These are phyloP conservation scores for Chlorella ohadii DNA, from an alignment of 139 green algal species.

Conservation along the genomic window DNA sequence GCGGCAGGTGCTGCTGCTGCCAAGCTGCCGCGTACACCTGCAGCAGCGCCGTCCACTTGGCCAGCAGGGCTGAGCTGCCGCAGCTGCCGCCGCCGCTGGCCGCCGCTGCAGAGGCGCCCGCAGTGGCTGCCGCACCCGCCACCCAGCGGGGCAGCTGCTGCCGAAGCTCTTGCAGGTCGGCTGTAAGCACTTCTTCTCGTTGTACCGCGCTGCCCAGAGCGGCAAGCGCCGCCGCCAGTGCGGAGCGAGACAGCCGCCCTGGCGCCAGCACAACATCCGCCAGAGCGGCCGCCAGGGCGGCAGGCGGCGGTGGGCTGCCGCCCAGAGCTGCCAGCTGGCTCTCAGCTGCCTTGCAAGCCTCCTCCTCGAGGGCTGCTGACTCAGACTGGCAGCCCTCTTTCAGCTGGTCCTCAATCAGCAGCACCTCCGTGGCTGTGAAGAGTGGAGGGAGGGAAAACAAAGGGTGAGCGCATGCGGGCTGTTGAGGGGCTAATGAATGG, in stretches of 20 bases:
- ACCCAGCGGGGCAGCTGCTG: constrained; percentile 31
- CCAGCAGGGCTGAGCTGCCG: neutral
- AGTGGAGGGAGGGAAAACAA: neutral
- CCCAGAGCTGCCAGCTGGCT: neutral
- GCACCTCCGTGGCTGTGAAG: constrained; percentile 15
- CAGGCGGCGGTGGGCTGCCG: neutral
- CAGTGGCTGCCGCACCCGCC: neutral
- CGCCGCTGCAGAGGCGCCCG: neutral
- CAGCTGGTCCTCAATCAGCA: constrained; percentile 45
- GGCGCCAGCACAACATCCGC: constrained; percentile 18
- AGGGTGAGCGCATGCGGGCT: neutral
- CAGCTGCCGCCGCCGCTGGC: neutral
- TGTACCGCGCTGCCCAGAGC: neutral
- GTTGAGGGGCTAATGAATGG: too few relatives aligned
- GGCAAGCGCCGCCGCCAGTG: constrained; percentile 12
- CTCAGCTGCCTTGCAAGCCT: constrained; percentile 8
- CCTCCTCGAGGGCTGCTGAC: neutral
- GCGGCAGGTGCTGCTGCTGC: constrained; percentile 2
- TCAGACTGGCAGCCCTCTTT: neutral
- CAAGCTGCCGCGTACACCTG: neutral
- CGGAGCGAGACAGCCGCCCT: constrained; percentile 28
- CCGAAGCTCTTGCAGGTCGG: constrained; percentile 8
- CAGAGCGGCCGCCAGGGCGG: constrained; percentile 9
- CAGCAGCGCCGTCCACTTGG: neutral
- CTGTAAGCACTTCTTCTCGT: neutral